Evolutionary conservation across 2,329 filamentous ascomycete species (phyloP).

Genomic region (Phaeosphaeria sp.): DNA sequence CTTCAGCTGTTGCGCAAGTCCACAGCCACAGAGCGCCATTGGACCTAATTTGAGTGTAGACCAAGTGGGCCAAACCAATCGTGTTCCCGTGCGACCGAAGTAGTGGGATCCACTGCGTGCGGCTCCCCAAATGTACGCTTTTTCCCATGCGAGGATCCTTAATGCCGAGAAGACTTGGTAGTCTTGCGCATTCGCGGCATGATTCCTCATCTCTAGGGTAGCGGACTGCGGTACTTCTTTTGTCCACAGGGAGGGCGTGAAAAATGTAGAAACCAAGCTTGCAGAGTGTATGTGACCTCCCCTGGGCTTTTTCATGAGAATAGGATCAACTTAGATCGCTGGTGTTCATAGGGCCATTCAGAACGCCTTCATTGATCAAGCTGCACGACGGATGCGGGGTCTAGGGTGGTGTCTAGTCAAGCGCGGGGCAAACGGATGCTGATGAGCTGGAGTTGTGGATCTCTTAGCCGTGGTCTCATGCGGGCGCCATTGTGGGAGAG

Average conservation of each 20-base stretch:
- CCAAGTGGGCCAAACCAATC: constrained; percentile 14
- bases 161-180: constrained; percentile 14
- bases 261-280: not conserved
- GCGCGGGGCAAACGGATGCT: constrained; percentile 8
- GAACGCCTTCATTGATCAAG: not conserved
- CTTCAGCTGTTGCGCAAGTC: constrained; percentile 10
- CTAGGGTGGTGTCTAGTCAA: constrained; percentile 5
- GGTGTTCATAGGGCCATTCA: not conserved
- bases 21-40: constrained; percentile 21
- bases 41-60: constrained; percentile 9
- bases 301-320: no score
- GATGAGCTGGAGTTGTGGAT: not conserved
- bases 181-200: constrained; percentile 27
- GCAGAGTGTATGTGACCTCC: no score
- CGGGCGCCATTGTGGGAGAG: not conserved
- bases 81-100: not conserved
- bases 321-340: not conserved
- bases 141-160: constrained; percentile 25
- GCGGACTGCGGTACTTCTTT: not conserved
- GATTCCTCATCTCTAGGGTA: not conserved
- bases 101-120: constrained; percentile 21
- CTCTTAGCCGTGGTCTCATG: not conserved
- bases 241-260: not conserved
- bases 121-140: constrained; percentile 22
- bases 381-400: constrained; percentile 7